Conservation (phyloP, 176 grass and related monocot genomes). For the Paspalum vaginatum region DNA sequence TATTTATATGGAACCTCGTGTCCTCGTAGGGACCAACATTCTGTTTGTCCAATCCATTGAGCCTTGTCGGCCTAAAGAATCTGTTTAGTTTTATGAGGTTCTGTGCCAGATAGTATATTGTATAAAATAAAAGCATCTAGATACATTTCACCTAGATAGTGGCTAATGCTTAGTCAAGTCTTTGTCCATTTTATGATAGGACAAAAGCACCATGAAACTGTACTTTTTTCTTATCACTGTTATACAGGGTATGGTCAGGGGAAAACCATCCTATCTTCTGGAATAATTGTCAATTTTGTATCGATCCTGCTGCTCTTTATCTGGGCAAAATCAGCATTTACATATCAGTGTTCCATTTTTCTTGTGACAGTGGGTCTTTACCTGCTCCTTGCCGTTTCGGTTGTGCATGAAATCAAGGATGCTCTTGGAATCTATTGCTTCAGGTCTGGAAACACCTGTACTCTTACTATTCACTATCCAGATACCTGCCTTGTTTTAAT, state of each 20-base stretch:
- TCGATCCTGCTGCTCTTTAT: not conserved
- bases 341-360: slow-evolving; percentile 27
- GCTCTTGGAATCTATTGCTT: slow-evolving; percentile 98
- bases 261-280: not conserved
- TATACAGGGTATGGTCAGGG: not conserved
- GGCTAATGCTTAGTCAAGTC: not conserved
- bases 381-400: slow-evolving; percentile 83
- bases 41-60: not conserved
- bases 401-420: slow-evolving; percentile 91
- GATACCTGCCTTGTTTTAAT: not conserved
- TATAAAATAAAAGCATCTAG: not conserved
- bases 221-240: not conserved
- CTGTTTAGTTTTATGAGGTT: not conserved
- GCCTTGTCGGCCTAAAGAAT: not conserved
- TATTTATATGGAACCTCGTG: not conserved
- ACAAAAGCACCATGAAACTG: not conserved
- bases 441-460: slow-evolving; percentile 49
- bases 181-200: not conserved
- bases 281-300: not conserved
- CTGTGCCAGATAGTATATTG: not conserved
- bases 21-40: slow-evolving; percentile 24
- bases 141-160: not conserved
- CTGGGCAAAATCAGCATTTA: not conserved
- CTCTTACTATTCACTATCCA: not conserved
- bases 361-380: slow-evolving; percentile 77